Evolutionary conservation across 805 yeast species (phyloP).

Genomic region (Cyberlindnera nakhonratchasimensis): DNA sequence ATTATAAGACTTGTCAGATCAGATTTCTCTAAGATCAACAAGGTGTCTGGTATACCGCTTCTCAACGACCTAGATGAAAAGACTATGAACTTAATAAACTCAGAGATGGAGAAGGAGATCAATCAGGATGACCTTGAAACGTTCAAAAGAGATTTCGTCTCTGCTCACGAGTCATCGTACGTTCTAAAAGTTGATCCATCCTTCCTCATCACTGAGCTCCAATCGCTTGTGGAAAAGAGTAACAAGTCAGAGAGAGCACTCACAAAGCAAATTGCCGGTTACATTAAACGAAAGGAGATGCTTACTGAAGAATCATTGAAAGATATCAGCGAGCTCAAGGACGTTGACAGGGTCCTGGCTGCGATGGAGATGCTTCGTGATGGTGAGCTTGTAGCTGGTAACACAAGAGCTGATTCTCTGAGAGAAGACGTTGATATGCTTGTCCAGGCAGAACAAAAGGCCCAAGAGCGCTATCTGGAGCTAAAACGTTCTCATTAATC

Average conservation of each 20-base stretch:
- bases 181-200: not conserved
- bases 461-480: conserved; percentile 22
- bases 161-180: conserved; percentile 4
- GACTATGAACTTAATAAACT: conserved; percentile 2
- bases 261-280: conserved; percentile 12
- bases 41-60: conserved; percentile 17
- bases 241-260: conserved; percentile 20
- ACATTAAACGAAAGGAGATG: conserved; percentile 11
- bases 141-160: conserved; percentile 13
- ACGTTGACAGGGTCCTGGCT: conserved; percentile 21
- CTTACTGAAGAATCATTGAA: conserved; percentile 13
- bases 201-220: conserved; percentile 10
- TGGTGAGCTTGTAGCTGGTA: conserved; percentile 15
- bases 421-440: conserved; percentile 25
- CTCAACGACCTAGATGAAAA: conserved; percentile 23
- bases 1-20: conserved; percentile 37
- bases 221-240: conserved; percentile 14
- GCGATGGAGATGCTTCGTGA: conserved; percentile 23
- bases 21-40: conserved; percentile 36
- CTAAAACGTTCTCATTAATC: conserved; percentile 4
- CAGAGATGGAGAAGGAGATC: conserved; percentile 14
- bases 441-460: conserved; percentile 23
- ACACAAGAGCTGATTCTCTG: conserved; percentile 15
- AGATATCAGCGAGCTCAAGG: conserved; percentile 17
- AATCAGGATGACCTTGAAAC: conserved; percentile 5